Conservation (phyloP, 1,284 basidiomycete species). For the Naganishia albida region DNA sequence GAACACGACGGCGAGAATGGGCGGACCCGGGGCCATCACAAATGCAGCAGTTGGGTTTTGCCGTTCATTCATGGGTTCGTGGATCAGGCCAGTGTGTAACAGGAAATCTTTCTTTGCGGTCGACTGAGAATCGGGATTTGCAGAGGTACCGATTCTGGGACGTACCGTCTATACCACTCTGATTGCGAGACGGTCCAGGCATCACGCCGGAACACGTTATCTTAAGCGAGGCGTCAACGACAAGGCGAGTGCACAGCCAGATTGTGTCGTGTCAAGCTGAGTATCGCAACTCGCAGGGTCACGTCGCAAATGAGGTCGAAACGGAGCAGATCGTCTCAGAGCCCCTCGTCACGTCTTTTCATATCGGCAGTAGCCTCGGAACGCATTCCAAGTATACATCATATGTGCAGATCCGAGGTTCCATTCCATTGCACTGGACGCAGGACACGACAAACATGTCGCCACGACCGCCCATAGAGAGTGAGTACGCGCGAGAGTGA, state of each 20-base stretch:
- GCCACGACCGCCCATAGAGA: conserved; percentile 91
- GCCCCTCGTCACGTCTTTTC: conserved; percentile 86
- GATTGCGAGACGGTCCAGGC: conserved; percentile 89
- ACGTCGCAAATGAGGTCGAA: conserved; percentile 98
- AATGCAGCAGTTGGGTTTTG: conserved; percentile 78
- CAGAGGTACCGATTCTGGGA: conserved; percentile 87
- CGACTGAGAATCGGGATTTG: neutral
- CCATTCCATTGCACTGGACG: conserved; percentile 94
- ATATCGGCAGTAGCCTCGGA: conserved; percentile 57
- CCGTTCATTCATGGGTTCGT: conserved; percentile 90
- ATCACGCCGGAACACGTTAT: conserved; percentile 95
- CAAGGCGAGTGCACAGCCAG: conserved; percentile 39
- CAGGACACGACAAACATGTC: conserved; percentile 89
- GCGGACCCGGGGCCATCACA: conserved; percentile 15
- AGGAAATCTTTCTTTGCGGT: neutral
- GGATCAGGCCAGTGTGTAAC: conserved; percentile 88
- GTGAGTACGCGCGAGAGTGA: conserved; percentile 57
- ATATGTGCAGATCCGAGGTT: conserved; percentile 94
- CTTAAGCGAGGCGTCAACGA: conserved; percentile 93
- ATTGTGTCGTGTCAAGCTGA: neutral
- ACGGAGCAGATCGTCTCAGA: conserved; percentile 98
- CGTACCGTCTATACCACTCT: conserved; percentile 89
- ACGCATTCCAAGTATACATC: conserved; percentile 76
- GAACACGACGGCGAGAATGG: conserved; percentile 22
- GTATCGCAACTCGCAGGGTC: conserved; percentile 64